A percentile compares a stretch with the other conserved stretches of the same genome.
phyloP scores from a whole-genome alignment of 2,329 filamentous ascomycete genomes.

The Epichloe bromicola region DNA sequence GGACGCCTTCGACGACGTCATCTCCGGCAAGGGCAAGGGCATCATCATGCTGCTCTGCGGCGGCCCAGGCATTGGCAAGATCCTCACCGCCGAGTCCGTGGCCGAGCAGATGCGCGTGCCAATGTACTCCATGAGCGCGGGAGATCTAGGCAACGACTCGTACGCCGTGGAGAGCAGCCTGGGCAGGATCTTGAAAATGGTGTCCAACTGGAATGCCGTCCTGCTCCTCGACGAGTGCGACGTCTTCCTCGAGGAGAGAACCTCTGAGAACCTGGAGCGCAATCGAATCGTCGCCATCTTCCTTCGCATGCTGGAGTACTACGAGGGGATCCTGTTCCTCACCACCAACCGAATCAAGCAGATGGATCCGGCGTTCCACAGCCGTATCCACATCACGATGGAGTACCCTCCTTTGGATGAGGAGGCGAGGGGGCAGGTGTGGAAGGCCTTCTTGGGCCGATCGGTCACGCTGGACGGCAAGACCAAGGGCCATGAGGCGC shows the following conservation, averaged over 20 bases:
- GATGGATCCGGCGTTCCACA: conserved; percentile 34
- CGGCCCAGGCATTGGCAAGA: conserved; percentile 37
- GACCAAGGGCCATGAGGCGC: conserved; percentile 14
- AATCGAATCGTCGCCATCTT: conserved; percentile 25
- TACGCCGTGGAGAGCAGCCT: conserved; percentile 52
- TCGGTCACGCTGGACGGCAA: conserved; percentile 6
- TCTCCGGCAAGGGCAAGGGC: conserved; percentile 37
- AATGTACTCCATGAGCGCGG: conserved; percentile 42
- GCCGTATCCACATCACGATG: conserved; percentile 34
- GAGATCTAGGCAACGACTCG: conserved; percentile 57
- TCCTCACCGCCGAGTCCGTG: conserved; percentile 34
- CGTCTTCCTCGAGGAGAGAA: conserved; percentile 28
- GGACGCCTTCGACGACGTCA: conserved; percentile 36
- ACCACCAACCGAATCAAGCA: conserved; percentile 33
- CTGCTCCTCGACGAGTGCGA: conserved; percentile 25
- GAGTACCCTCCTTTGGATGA: conserved; percentile 30
- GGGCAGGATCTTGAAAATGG: conserved; percentile 43
- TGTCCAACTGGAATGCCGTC: conserved; percentile 37
- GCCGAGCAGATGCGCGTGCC: conserved; percentile 36
- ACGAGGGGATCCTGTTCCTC: conserved; percentile 34
- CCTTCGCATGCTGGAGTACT: conserved; percentile 33
- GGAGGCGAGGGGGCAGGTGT: conserved; percentile 23
- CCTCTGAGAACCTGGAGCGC: conserved; percentile 20
- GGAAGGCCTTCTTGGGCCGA: conserved; percentile 26
- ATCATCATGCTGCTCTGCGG: conserved; percentile 37